Evolutionary conservation across 2,329 filamentous ascomycete species (phyloP), one percentile per base, ranked within the genome.

Genomic region (Pseudogymnoascus sp.): DNA sequence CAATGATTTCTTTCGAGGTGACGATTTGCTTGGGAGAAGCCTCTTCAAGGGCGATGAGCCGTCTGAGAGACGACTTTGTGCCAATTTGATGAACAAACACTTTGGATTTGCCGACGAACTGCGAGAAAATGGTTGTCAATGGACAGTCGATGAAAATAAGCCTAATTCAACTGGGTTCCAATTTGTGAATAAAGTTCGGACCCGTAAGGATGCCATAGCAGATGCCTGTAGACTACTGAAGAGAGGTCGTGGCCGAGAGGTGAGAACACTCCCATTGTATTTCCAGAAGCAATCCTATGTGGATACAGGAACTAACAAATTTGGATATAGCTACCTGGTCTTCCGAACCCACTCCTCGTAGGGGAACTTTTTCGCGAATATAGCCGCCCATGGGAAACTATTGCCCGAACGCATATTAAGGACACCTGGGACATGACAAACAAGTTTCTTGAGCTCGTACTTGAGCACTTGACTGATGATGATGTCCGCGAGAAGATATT

Each of bases 361-460:
- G 62, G 65, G 61, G 64, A 62, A 34, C 60, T 65, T 14, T 66
- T 66, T 37, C 64, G 65, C 6, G 58, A 66, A 47, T 66, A 66
- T 57, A 66, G 62, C 20, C 54, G 61, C n/a, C 64, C 64, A 12
- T 66, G 63, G 63, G 63, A 60, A 47, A 25, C 11, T 0, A 43
- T 62, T 34, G 60, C 64, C 39, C 60, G 61, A 1, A 11, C 30
- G 50, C 62, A 66, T 22, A 64, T 66, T 35, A 38, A 64, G 16
- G 38, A 59, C 20, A 57, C 62, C 3, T 66, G 64, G 63, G 60
- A 65, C 38, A 35, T 38, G 9, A 61, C 61, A 3, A 61, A 28
- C 20, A 60, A 20, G 4, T 65, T 65, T 47, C 14, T 65, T 7
- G 61, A 62, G 32, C 60, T 63, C 12, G 57, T 59, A 8, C 50